Conservation (phyloP, 495 filamentous ascomycete species). For the Podospora comata region DNA sequence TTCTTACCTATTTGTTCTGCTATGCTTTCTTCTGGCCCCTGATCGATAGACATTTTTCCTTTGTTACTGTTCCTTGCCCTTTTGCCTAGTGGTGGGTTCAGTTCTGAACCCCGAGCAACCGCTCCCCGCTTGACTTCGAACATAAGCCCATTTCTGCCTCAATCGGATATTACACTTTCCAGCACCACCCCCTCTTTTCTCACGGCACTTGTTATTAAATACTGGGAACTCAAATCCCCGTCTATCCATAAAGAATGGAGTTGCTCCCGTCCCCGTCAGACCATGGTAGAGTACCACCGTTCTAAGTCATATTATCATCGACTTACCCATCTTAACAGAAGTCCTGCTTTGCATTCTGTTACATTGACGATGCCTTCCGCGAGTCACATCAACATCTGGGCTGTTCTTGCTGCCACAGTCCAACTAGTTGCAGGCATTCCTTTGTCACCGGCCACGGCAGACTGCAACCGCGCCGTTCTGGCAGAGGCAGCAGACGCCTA, state of each 20-base stretch:
- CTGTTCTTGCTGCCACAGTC: constrained; percentile 3
- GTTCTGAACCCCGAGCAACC: neutral
- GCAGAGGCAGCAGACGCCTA: constrained; percentile 43
- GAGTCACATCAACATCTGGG: neutral
- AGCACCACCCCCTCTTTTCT: neutral
- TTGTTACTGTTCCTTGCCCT: too few relatives aligned
- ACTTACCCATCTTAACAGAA: neutral
- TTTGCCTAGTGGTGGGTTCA: neutral
- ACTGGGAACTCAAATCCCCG: too few relatives aligned
- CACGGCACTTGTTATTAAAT: constrained; percentile 10
- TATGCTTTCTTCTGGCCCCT: too few relatives aligned
- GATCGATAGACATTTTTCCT: too few relatives aligned
- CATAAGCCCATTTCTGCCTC: constrained; percentile 15
- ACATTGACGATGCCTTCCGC: neutral
- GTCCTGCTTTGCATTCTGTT: neutral
- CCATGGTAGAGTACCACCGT: too few relatives aligned
- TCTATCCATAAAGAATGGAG: too few relatives aligned
- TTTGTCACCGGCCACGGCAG: neutral
- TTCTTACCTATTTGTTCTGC: too few relatives aligned
- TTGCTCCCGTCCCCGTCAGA: too few relatives aligned
- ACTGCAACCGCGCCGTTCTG: constrained; percentile 24
- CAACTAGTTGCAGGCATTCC: neutral
- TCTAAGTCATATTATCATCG: neutral
- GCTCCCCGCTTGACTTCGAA: neutral
- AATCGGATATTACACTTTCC: constrained; percentile 13